Evolutionary conservation across 2,329 filamentous ascomycete genomes (phyloP).

Genomic region (Diplodia seriata): DNA sequence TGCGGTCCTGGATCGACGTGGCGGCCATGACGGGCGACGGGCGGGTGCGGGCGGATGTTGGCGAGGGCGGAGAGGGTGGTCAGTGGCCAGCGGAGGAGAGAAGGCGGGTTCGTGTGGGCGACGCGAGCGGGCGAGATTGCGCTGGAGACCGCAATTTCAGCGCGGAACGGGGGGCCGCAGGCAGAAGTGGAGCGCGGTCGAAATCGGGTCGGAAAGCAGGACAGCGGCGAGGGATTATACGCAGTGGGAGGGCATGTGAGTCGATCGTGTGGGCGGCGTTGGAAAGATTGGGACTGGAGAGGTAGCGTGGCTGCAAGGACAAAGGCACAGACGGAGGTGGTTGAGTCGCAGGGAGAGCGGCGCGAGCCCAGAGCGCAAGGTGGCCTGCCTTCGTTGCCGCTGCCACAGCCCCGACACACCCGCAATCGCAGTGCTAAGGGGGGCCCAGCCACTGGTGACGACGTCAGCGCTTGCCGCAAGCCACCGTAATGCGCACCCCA

Average conservation of each 20-base stretch:
- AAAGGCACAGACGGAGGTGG: conserved; percentile 27
- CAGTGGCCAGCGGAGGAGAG: conserved; percentile 20
- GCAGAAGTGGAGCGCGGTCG: background rate
- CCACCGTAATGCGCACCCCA: background rate
- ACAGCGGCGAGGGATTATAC: background rate
- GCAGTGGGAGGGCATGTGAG: conserved; percentile 1
- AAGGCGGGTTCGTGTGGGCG: background rate
- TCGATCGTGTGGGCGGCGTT: background rate
- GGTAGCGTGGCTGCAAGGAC: conserved; percentile 28
- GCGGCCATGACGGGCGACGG: conserved; percentile 46
- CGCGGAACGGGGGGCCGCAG: conserved; percentile 9
- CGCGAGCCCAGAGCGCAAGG: conserved; percentile 14
- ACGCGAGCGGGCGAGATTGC: conserved; percentile 7
- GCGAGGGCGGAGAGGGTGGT: conserved; percentile 27
- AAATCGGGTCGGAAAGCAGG: background rate
- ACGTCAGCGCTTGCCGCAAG: conserved; percentile 8
- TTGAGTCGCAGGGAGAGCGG: conserved; percentile 27
- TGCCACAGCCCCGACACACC: conserved; percentile 6
- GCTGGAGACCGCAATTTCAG: conserved; percentile 23
- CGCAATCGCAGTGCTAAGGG: conserved; percentile 4
- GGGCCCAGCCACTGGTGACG: background rate
- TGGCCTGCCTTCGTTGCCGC: conserved; percentile 14
- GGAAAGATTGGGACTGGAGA: conserved; percentile 5
- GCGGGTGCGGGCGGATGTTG: conserved; percentile 24
- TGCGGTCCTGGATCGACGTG: conserved; percentile 91